Evolutionary conservation across 306 rosid genomes (phyloP), one percentile per base, ranked within the genome.

Genomic region (Lupinus albus): DNA sequence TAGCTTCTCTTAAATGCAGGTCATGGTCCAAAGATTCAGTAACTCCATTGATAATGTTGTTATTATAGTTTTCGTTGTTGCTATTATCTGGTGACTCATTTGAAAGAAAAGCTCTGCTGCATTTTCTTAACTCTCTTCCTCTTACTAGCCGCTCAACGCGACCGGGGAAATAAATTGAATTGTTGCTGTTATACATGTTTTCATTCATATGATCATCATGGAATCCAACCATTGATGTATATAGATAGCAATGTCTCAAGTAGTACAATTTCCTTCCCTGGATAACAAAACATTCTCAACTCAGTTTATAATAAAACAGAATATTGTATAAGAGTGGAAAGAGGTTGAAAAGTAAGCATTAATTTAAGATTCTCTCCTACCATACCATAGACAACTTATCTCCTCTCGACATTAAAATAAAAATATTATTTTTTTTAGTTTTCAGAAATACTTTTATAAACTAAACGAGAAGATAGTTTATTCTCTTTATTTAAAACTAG

Each of bases 141-240:
- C 81, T 85, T 73, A 90, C 36, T 16, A 86, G 90, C 53, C 99
- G 87, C 61, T 53, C 94, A 61, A 77, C 33, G 45, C 99, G 97
- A 78, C 64, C 59, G 25, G 89, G 82, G 39, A 56, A 3, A 60
- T 45, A 55, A 74, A 61, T 41, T 59, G 79, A 66, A 73, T 68
- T 72, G 73, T 68, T 72, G 73, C 84, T 80, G 73, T 86, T 77
- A 83, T 61, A 85, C 81, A 79, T 82, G 74, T 76, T 86, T 66
- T 84, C 98, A 59, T 91, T 83, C 88, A 86, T 93, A 47, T 35
- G 95, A 64, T 83, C 96, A 55, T 86, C 85, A 79, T 76, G 78
- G 47, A 82, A 79, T 67, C 82, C 64, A 82, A 73, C 84, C 83
- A 77, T 75, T 75, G 76, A 15, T 68, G 68, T 61, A n/a, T n/a